Percentiles rank a stretch among this genome's conserved stretches.
Conservation (phyloP, 169 alveolate genomes). For the Plasmodium reichenowi region DNA sequence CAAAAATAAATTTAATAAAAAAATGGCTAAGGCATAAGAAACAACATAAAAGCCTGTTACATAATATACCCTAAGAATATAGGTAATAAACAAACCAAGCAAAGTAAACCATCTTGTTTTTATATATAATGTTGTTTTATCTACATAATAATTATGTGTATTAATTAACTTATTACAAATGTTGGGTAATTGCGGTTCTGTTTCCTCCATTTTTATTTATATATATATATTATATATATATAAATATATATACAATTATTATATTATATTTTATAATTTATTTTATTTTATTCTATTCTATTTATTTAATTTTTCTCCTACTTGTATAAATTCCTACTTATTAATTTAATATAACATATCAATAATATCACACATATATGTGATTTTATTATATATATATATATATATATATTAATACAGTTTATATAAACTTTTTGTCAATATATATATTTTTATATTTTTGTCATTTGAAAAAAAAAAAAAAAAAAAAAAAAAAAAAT, state of each 20-base stretch:
- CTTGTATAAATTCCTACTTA: background rate
- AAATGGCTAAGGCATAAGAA: constrained; percentile 85
- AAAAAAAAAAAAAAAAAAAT: too few relatives aligned
- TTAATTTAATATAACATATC: too few relatives aligned
- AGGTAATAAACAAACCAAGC: constrained; percentile 59
- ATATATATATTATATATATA: background rate
- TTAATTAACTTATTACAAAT: constrained; percentile 45
- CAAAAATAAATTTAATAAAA: constrained; percentile 78
- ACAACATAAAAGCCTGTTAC: constrained; percentile 81
- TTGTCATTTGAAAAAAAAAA: too few relatives aligned
- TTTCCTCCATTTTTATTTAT: constrained; percentile 59
- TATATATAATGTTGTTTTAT: constrained; percentile 72
- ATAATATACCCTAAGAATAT: constrained; percentile 77
- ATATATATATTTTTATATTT: too few relatives aligned
- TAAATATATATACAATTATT: too few relatives aligned
- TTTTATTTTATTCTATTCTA: background rate
- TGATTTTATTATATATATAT: too few relatives aligned
- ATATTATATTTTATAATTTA: too few relatives aligned
- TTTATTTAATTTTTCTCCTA: background rate
- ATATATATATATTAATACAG: too few relatives aligned
- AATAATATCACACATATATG: too few relatives aligned
- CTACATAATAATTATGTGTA: constrained; percentile 76
- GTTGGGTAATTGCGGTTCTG: constrained; percentile 33
- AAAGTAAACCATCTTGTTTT: constrained; percentile 80
- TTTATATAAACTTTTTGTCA: too few relatives aligned